Base-by-base conservation (phyloP, 371 early-diverging fungal species). In the Mortierella sp. region DNA sequence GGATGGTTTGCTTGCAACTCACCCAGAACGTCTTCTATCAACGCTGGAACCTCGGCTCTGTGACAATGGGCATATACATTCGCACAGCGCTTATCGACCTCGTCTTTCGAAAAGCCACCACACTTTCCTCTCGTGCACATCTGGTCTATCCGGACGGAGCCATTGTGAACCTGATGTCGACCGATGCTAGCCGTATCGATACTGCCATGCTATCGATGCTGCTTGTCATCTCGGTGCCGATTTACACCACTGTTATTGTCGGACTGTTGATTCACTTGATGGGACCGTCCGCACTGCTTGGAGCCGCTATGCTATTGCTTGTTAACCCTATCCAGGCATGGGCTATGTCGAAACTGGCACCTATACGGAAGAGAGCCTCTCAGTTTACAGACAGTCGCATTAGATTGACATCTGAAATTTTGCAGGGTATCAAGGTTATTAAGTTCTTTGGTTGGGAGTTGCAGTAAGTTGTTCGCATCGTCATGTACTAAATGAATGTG, bases 151-250 rank as follows among this genome's bases (percentile, higher is more conserved):
- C 83, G 30, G 79, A 81, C 14, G 93, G 94, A 6, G 80, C 85
- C 21, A 79, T 94, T 48, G 85, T 86, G 54, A 94, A 89, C 73
- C 50, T 94, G 42, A 84, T 93, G 52, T 86, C 92, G 0, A 87
- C 92, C 3, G 94, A 94, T 53, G 58, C 83, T 12, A 75, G 81
- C 42, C 80, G 90, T 23, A 72, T 93, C 42, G 79, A 78, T 34
- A 55, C 67, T 31, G 60, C 80, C 7, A 41, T 71, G 17, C 54
- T 73, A 37, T 82, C 82, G 28, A 30, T 88, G 19, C 69, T 82
- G 62, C 55, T 79, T 9, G 42, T 79, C 5, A 80, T 82, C 70
- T 61, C 81, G 6, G 52, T 60, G 7, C 84, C 86, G 2, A 59
- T 84, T 17, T 69, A 72, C 34, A 61, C 82, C 9, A 8, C 60